These are phyloP conservation scores for Bolboschoenoplectus hybrid DNA, from an alignment of 202 grass and related monocot species.

Conservation along the genomic window DNA sequence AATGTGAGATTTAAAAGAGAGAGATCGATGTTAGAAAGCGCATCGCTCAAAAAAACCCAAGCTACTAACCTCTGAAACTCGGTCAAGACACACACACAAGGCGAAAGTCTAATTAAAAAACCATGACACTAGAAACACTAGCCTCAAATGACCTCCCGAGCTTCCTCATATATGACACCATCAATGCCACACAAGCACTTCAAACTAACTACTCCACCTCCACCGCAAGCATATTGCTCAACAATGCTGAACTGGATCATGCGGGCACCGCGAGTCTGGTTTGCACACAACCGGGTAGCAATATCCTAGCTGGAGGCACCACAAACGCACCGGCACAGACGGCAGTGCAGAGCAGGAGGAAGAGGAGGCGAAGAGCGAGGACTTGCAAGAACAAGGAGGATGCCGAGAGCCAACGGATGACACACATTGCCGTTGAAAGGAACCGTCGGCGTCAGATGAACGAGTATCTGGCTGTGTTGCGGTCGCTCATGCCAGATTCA, in stretches of 20 bases:
- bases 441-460: constrained; percentile 95
- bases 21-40: not conserved
- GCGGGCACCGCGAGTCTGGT: not conserved
- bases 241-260: constrained; percentile 25
- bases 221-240: constrained; percentile 32
- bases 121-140: constrained; percentile 72
- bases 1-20: constrained; percentile 30
- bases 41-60: not conserved
- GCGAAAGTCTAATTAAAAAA: constrained; percentile 19
- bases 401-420: constrained; percentile 76
- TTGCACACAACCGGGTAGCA: not conserved
- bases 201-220: constrained; percentile 24
- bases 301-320: not conserved
- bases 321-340: constrained; percentile 1
- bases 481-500: constrained; percentile 79
- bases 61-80: constrained; percentile 21
- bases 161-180: constrained; percentile 85
- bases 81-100: constrained; percentile 15
- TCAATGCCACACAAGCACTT: constrained; percentile 56
- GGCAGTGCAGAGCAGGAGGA: constrained; percentile 48
- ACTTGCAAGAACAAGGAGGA: constrained; percentile 60
- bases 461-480: constrained; percentile 76
- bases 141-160: constrained; percentile 51
- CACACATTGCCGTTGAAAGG: constrained; percentile 88
- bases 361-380: constrained; percentile 58